These are phyloP conservation scores for Nitzschia sp. DNA, from an alignment of 108 stramenopile species.

Conservation along the genomic window DNA sequence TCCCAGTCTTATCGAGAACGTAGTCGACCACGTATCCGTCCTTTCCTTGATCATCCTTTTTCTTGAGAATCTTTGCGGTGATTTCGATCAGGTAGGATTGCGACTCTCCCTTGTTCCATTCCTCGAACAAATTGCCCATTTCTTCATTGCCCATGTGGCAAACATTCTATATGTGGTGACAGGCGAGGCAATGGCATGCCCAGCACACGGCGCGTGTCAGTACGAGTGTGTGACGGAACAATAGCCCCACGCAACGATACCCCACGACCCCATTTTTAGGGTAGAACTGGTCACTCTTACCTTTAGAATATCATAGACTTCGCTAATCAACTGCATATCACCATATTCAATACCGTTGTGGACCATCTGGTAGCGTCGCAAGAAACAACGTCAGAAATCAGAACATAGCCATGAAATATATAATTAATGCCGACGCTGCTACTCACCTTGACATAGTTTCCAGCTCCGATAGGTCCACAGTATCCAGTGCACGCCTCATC, in stretches of 20 bases:
- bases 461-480: conserved; percentile 90
- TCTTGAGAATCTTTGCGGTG: conserved; percentile 88
- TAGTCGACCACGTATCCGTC: conserved; percentile 88
- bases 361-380: conserved; percentile 56
- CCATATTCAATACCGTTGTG: conserved; percentile 99
- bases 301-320: conserved; percentile 94
- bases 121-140: conserved; percentile 86
- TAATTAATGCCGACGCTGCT: neutral
- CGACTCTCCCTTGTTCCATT: conserved; percentile 92
- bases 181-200: no score
- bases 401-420: neutral
- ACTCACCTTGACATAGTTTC: conserved; percentile 91
- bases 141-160: conserved; percentile 92
- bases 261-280: no score
- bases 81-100: conserved; percentile 97
- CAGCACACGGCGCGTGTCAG: no score
- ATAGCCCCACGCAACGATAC: no score
- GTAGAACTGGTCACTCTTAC: no score
- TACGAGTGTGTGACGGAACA: no score
- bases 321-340: conserved; percentile 99
- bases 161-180: conserved; percentile 43
- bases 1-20: conserved; percentile 97
- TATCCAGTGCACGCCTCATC: conserved; percentile 95
- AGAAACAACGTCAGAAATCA: neutral
- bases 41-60: conserved; percentile 81